Conservation (phyloP, 495 filamentous ascomycete species). For the Amorphotheca resinae region DNA sequence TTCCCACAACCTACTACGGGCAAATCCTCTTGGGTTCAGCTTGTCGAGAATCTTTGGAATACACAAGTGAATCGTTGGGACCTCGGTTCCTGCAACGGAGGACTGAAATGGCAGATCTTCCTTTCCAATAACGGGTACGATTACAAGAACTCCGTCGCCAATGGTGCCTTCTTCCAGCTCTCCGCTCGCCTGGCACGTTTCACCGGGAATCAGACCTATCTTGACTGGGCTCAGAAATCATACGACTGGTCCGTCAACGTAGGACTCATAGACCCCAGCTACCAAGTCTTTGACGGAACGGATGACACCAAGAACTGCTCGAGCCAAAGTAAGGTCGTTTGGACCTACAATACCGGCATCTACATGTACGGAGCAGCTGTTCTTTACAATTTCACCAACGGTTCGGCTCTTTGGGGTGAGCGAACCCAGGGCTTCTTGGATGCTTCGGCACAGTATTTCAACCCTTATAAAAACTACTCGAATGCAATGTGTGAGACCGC, state of each 20-base stretch:
- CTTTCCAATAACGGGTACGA: conserved; percentile 65
- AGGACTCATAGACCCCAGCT: conserved; percentile 52
- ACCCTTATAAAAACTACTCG: conserved; percentile 40
- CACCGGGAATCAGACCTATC: conserved; percentile 68
- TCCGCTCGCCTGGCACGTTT: conserved; percentile 66
- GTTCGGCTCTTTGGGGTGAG: conserved; percentile 19
- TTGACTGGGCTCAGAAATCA: conserved; percentile 56
- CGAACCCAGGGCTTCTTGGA: conserved; percentile 16
- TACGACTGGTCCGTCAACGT: conserved; percentile 61
- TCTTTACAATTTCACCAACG: conserved; percentile 47
- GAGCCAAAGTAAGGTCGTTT: conserved; percentile 46
- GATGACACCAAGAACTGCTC: conserved; percentile 50
- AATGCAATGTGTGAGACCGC: conserved; percentile 56
- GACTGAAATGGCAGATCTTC: conserved; percentile 79
- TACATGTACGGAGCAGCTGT: conserved; percentile 57
- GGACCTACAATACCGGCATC: conserved; percentile 68
- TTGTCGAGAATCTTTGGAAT: conserved; percentile 72
- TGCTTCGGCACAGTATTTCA: conserved; percentile 31
- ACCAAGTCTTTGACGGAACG: conserved; percentile 60
- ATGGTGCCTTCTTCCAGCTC: conserved; percentile 75
- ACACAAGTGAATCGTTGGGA: conserved; percentile 63
- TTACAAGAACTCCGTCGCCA: conserved; percentile 70
- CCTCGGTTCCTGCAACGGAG: conserved; percentile 50
- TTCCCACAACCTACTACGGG: conserved; percentile 54
- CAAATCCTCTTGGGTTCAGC: conserved; percentile 61